These are phyloP conservation scores for Erodium trifolium DNA, from an alignment of 441 rosid genomes.

Conservation along the genomic window DNA sequence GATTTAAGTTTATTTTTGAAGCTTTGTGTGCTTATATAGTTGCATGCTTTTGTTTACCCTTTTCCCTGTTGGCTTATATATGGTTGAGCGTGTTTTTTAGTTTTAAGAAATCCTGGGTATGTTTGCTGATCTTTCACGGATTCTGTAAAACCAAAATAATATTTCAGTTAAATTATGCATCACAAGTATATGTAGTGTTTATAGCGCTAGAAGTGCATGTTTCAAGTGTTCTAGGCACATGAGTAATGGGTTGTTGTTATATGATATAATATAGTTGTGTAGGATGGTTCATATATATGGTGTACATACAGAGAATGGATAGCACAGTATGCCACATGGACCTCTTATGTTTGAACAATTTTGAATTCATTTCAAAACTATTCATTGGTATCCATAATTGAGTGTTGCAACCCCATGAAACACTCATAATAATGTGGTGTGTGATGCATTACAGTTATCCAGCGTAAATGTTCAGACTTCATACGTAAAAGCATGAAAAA, in stretches of 20 bases:
- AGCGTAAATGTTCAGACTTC: neutral
- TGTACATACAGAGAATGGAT: neutral
- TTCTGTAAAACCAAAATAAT: neutral
- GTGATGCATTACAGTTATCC: neutral
- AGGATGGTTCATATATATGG: neutral
- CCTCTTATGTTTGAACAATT: neutral
- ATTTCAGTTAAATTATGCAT: neutral
- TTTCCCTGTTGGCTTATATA: neutral
- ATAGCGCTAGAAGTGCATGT: neutral
- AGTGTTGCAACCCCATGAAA: neutral
- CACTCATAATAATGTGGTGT: neutral
- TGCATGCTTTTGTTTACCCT: neutral
- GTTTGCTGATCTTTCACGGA: neutral
- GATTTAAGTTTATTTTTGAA: neutral
- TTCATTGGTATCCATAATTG: neutral
- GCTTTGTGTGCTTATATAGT: neutral
- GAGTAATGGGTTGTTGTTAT: neutral
- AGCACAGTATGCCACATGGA: neutral
- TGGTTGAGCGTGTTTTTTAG: neutral
- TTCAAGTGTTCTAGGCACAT: neutral
- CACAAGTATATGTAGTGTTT: neutral
- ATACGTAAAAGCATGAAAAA: neutral
- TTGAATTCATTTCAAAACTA: neutral
- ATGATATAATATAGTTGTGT: neutral
- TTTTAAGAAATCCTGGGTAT: neutral